These are phyloP conservation scores for Marasmius oreades DNA, from an alignment of 1,284 basidiomycete genomes.

Conservation along the genomic window DNA sequence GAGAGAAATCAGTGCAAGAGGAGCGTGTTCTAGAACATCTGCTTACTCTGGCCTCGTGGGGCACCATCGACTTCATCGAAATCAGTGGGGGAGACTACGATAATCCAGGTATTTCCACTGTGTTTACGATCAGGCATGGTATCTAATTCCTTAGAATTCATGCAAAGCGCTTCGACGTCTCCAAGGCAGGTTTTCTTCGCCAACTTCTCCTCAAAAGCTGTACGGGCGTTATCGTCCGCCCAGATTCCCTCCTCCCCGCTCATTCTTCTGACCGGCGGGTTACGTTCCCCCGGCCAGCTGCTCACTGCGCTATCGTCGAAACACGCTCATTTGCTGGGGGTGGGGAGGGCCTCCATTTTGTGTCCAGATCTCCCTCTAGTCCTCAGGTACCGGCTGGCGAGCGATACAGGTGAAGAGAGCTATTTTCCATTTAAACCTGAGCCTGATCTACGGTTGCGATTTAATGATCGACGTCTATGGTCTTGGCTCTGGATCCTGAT, in stretches of 20 bases:
- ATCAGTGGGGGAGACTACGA: slow-evolving; percentile 89
- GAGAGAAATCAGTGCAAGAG: slow-evolving; percentile 30
- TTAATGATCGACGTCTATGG: slow-evolving; percentile 17
- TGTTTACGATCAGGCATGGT: neutral
- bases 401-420: slow-evolving; percentile 19
- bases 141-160: slow-evolving; percentile 35
- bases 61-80: slow-evolving; percentile 77
- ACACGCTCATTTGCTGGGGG: slow-evolving; percentile 73
- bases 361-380: slow-evolving; percentile 58
- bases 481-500: slow-evolving; percentile 25
- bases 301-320: slow-evolving; percentile 45
- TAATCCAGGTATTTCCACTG: slow-evolving; percentile 51
- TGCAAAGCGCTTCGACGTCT: slow-evolving; percentile 27
- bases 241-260: slow-evolving; percentile 41
- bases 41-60: slow-evolving; percentile 58
- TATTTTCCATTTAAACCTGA: slow-evolving; percentile 34
- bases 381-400: slow-evolving; percentile 23
- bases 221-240: slow-evolving; percentile 37
- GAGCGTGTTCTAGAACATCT: slow-evolving; percentile 66
- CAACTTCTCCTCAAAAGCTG: slow-evolving; percentile 52
- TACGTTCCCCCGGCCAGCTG: slow-evolving; percentile 61
- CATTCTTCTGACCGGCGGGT: slow-evolving; percentile 79
- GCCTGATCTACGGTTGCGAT: slow-evolving; percentile 29
- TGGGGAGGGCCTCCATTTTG: slow-evolving; percentile 68
- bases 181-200: slow-evolving; percentile 59